Conservation (phyloP, 345 rosid species). For the Mangifera indica region DNA sequence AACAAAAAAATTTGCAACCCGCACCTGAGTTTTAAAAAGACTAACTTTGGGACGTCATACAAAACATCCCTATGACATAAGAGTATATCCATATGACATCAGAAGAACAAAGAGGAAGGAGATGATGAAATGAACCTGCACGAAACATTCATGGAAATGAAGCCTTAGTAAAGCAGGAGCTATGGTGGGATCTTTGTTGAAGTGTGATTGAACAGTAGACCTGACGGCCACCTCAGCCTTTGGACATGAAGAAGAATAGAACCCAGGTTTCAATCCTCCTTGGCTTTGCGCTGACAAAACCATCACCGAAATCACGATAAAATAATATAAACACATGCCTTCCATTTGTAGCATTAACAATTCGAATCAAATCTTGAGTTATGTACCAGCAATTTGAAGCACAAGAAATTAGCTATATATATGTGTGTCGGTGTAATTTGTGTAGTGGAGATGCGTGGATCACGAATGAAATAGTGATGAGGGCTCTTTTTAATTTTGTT, state of each 20-base stretch:
- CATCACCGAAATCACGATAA: conserved; percentile 16
- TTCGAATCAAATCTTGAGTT: background rate
- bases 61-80: too few species aligned
- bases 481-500: background rate
- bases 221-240: conserved; percentile 50
- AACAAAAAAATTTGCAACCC: too few species aligned
- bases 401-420: background rate
- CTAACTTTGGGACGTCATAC: too few species aligned
- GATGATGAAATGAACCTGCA: conserved; percentile 42
- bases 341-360: conserved; percentile 13
- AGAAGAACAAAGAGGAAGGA: background rate
- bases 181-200: conserved; percentile 53
- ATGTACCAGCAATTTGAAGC: background rate
- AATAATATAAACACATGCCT: conserved; percentile 11
- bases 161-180: conserved; percentile 72
- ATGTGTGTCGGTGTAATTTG: background rate
- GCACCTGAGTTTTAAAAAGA: too few species aligned
- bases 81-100: too few species aligned
- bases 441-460: conserved; percentile 32
- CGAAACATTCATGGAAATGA: conserved; percentile 76
- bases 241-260: conserved; percentile 62
- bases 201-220: conserved; percentile 59
- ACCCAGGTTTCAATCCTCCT: conserved; percentile 45
- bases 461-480: background rate
- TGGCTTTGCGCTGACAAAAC: conserved; percentile 29